phyloP scores from a whole-genome alignment of 139 green algal genomes.

The Chlorella sp. region DNA sequence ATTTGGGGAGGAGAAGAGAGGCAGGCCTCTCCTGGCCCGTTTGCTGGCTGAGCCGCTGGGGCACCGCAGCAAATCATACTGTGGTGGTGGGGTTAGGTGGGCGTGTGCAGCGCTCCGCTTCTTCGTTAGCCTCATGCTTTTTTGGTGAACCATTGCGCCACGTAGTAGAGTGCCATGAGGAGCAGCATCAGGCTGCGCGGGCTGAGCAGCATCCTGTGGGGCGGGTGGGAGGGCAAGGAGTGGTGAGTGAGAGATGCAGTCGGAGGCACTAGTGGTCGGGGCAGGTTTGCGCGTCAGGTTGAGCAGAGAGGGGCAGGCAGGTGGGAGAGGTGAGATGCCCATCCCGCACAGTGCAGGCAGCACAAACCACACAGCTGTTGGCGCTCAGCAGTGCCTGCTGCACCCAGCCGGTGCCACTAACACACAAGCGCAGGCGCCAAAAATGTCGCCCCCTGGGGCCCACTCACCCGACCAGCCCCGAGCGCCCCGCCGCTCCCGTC shows the following conservation, averaged over 20 bases:
- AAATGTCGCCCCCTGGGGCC: no score
- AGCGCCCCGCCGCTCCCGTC: background rate
- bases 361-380: background rate
- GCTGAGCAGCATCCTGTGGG: constrained; percentile 3
- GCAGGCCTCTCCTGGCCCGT: no score
- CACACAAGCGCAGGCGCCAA: no score
- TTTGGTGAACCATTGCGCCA: constrained; percentile 9
- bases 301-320: background rate
- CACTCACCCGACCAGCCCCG: background rate
- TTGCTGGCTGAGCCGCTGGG: no score
- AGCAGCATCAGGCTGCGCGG: constrained; percentile 4
- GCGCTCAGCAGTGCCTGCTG: no score
- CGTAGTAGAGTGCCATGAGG: background rate
- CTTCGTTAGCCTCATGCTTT: background rate
- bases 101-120: no score
- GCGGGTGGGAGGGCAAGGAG: background rate
- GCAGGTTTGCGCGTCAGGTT: background rate
- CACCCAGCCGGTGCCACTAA: no score
- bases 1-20: no score
- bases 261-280: no score
- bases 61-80: no score
- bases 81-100: no score
- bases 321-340: background rate
- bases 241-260: background rate
- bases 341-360: background rate